These are phyloP conservation scores for Alternaria infectoria DNA, from an alignment of 2,329 filamentous ascomycete genomes.

Conservation along the genomic window DNA sequence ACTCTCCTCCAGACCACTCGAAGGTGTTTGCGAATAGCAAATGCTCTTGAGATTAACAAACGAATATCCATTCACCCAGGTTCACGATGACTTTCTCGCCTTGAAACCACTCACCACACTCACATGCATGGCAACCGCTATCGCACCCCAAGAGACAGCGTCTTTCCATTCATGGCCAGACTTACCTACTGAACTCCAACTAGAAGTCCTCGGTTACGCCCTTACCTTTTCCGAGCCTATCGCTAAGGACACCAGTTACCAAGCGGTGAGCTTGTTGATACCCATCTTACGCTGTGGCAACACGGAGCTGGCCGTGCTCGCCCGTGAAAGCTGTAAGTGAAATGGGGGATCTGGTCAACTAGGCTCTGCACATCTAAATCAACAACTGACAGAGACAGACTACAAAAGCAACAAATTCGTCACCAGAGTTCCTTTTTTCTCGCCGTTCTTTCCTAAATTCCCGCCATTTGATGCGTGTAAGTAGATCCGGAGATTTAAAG, in stretches of 20 bases:
- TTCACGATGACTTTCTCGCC: too few relatives aligned
- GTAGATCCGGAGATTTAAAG: not conserved
- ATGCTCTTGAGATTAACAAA: not conserved
- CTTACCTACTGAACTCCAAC: not conserved
- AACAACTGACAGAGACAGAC: not conserved
- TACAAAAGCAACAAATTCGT: not conserved
- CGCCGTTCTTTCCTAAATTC: not conserved
- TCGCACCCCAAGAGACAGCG: not conserved
- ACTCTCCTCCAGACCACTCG: not conserved
- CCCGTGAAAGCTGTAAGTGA: not conserved
- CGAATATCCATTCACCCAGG: not conserved
- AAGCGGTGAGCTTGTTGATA: not conserved
- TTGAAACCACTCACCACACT: too few relatives aligned
- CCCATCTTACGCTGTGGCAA: not conserved
- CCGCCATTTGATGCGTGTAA: not conserved
- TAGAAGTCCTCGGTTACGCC: not conserved
- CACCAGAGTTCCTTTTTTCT: not conserved
- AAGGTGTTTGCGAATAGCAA: not conserved
- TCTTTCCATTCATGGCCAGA: not conserved
- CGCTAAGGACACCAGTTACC: not conserved
- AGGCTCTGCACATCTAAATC: not conserved
- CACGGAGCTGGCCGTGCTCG: not conserved
- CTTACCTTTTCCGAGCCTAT: not conserved
- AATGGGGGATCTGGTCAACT: not conserved
- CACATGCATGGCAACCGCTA: not conserved